Conservation (phyloP, 768 basidiomycete genomes). For the Lactifluus hygrophoroides region DNA sequence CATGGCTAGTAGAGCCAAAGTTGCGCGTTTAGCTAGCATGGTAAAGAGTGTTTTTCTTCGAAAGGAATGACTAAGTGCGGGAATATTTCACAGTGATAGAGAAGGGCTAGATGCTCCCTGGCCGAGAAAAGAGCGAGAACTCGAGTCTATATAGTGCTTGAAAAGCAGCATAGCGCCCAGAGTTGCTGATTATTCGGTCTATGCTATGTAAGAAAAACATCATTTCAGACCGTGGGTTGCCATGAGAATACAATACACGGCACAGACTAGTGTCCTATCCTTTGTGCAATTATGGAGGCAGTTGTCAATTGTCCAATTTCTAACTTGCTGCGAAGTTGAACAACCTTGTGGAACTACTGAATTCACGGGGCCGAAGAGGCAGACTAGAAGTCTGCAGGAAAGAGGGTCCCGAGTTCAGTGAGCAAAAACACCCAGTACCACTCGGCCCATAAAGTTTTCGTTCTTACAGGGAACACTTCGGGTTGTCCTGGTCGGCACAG, state of each 20-base stretch:
- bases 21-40: constrained; percentile 1
- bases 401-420: too few species aligned
- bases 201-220: neutral
- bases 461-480: too few species aligned
- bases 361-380: too few species aligned
- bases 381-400: too few species aligned
- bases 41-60: neutral
- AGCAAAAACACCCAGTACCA: too few species aligned
- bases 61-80: neutral
- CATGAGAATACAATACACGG: neutral
- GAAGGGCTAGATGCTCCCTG: too few species aligned
- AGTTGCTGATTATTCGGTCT: neutral
- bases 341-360: too few species aligned
- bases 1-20: constrained; percentile 1
- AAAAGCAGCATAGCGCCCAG: neutral
- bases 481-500: too few species aligned
- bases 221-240: neutral
- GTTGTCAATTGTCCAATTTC: neutral
- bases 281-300: neutral
- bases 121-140: too few species aligned
- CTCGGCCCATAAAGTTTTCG: too few species aligned
- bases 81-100: neutral
- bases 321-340: neutral
- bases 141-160: neutral
- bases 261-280: neutral